Percentiles rank a stretch among this genome's conserved stretches.
Conservation (phyloP, 768 basidiomycete species). For the Amanita muscaria region DNA sequence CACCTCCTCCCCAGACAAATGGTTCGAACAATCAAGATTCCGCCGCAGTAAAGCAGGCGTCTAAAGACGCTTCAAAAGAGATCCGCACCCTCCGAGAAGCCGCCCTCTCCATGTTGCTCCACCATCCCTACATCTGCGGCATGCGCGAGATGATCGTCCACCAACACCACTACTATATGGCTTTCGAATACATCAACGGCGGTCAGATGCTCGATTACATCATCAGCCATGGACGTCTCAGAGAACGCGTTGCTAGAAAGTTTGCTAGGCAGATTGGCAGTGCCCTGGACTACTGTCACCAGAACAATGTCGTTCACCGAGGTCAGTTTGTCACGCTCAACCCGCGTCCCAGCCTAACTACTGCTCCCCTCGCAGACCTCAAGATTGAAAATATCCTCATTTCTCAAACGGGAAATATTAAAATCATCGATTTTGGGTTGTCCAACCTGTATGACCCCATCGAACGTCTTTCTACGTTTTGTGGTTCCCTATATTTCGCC, state of each 20-base stretch:
- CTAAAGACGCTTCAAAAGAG: slow-evolving; percentile 91
- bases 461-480: slow-evolving; percentile 85
- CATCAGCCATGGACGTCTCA: slow-evolving; percentile 91
- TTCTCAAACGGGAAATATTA: slow-evolving; percentile 97
- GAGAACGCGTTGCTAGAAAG: slow-evolving; percentile 93
- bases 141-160: slow-evolving; percentile 99
- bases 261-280: slow-evolving; percentile 97
- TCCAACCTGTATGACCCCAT: slow-evolving; percentile 90
- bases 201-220: slow-evolving; percentile 99
- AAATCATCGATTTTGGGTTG: slow-evolving; percentile 98
- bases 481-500: slow-evolving; percentile 96
- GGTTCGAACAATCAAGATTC: slow-evolving; percentile 44
- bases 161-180: slow-evolving; percentile 99
- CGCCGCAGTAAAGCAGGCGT: slow-evolving; percentile 65
- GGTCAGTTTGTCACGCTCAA: slow-evolving; percentile 33
- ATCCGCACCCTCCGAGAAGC: slow-evolving; percentile 94
- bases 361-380: slow-evolving; percentile 46
- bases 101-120: slow-evolving; percentile 87
- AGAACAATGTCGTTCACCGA: slow-evolving; percentile 95
- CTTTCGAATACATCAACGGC: slow-evolving; percentile 96
- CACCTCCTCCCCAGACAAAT: slow-evolving; percentile 38
- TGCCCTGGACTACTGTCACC: slow-evolving; percentile 94
- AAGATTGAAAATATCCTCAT: slow-evolving; percentile 99
- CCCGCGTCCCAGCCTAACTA: neutral
- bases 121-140: slow-evolving; percentile 98